Evolutionary conservation across 2,329 filamentous ascomycete genomes (phyloP), one percentile per base, ranked within the genome.

Genomic region (Fusarium illudens): DNA sequence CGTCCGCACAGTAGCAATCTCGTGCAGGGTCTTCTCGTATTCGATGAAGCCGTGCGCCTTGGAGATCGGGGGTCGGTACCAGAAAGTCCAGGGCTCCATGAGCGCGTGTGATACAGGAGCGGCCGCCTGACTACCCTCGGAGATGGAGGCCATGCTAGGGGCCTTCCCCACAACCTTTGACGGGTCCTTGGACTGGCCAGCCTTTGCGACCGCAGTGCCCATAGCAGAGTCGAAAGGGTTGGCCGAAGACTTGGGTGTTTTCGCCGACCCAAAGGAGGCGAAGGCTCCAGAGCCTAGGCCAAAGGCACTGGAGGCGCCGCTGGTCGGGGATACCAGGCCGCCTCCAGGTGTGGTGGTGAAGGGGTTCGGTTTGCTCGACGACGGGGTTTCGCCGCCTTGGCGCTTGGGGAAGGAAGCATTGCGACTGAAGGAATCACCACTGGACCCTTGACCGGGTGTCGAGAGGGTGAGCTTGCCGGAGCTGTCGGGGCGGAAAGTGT

Each of bases 21-120:
- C 89, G 74, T 96, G 92, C 65, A 97, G 90, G 7, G 95, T 98
- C 81, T 98, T 97, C 79, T 99, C 96, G 79, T 99, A 99, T 80
- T 98, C 95, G 73, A 90, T 87, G 75, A 85, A 90, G 37, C 88
- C 88, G 75, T 96, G 95, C 70, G 95, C 96, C 83, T 99, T 99
- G 71, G 93, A 94, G 73, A 96, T 97, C 51, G 96, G 96, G 36
- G 96, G 96, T 62, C 96, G 89, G 81, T 96, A 99, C 94, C 96
- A 98, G 78, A 98, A 93, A 32, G 97, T 90, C 96, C 96, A 99
- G 67, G 90, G 90, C 79, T 93, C 90, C 81, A 92, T 94, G 73
- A 98, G 85, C 63, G 87, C 85, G 68, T 81, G 80, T 64, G 77
- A 73, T 73, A 84, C 82, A 60, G 81, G 73, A 60, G 82, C 79